Evolutionary conservation across 257 asterid genomes (phyloP).

Genomic region (Salvia rosmarinus): DNA sequence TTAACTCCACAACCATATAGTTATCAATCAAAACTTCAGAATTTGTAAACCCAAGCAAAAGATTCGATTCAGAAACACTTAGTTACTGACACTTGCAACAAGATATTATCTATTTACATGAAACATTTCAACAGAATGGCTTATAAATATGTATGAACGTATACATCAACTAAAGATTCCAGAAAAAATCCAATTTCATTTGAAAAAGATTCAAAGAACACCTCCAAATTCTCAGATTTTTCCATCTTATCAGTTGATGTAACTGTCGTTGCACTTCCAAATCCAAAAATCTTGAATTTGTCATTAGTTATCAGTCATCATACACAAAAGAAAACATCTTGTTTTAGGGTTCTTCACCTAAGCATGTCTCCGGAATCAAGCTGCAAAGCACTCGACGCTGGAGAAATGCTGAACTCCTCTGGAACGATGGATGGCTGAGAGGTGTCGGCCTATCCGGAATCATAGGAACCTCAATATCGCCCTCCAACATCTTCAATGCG

Average conservation of each 20-base stretch:
- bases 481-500: slow-evolving; percentile 88
- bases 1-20: too few species aligned
- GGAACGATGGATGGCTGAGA: slow-evolving; percentile 65
- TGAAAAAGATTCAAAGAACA: slow-evolving; percentile 14
- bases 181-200: slow-evolving; percentile 12
- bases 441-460: slow-evolving; percentile 85
- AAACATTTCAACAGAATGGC: neutral
- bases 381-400: slow-evolving; percentile 57
- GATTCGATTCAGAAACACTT: neutral
- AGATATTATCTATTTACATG: neutral
- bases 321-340: neutral
- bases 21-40: neutral
- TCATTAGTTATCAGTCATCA: neutral
- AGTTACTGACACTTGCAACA: neutral
- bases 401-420: slow-evolving; percentile 53
- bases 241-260: neutral
- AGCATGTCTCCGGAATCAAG: slow-evolving; percentile 69
- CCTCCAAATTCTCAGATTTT: neutral
- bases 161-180: neutral
- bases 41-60: neutral
- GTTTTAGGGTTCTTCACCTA: slow-evolving; percentile 42
- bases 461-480: slow-evolving; percentile 77
- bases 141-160: neutral
- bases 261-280: neutral
- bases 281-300: neutral